A percentile compares a stretch with the other conserved stretches of the same genome.
These are phyloP conservation scores for Lineolata rhizophorae DNA, from an alignment of 495 filamentous ascomycete species.

Conservation along the genomic window DNA sequence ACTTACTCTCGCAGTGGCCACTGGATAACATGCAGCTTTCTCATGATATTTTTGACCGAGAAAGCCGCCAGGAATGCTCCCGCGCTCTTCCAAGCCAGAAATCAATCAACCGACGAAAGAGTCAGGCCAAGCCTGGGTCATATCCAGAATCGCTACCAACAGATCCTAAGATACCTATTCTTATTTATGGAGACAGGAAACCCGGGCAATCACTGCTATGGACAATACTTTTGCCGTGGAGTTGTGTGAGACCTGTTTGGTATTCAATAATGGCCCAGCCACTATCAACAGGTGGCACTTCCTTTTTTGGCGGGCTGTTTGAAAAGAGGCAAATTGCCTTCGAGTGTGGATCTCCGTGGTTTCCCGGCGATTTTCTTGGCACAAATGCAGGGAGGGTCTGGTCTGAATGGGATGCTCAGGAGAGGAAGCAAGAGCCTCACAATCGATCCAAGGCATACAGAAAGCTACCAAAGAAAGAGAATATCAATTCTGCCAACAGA, in stretches of 20 bases:
- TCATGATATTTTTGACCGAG: constrained; percentile 43
- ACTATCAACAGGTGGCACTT: constrained; percentile 53
- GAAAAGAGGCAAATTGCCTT: constrained; percentile 66
- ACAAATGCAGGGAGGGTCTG: constrained; percentile 61
- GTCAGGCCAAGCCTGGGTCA: constrained; percentile 38
- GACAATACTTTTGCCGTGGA: constrained; percentile 82
- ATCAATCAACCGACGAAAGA: constrained; percentile 67
- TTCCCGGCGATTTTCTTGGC: constrained; percentile 73
- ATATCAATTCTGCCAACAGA: too few species aligned
- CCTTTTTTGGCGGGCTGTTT: constrained; percentile 61
- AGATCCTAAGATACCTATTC: constrained; percentile 70
- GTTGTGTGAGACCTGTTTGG: constrained; percentile 73
- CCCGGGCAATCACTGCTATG: constrained; percentile 45
- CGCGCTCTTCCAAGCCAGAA: constrained; percentile 59
- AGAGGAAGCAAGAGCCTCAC: too few species aligned
- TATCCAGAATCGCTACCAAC: constrained; percentile 31
- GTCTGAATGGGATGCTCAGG: too few species aligned
- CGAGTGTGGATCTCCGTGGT: constrained; percentile 60
- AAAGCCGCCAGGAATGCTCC: constrained; percentile 34
- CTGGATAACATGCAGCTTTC: constrained; percentile 34
- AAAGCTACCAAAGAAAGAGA: too few species aligned
- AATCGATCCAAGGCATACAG: too few species aligned
- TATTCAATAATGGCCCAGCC: constrained; percentile 72
- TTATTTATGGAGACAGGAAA: constrained; percentile 34
- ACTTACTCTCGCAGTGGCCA: constrained; percentile 46